A percentile compares a stretch with the other conserved stretches of the same genome.
phyloP scores from a whole-genome alignment of 129 eudicot species.

The Dittrichia graveolens region DNA sequence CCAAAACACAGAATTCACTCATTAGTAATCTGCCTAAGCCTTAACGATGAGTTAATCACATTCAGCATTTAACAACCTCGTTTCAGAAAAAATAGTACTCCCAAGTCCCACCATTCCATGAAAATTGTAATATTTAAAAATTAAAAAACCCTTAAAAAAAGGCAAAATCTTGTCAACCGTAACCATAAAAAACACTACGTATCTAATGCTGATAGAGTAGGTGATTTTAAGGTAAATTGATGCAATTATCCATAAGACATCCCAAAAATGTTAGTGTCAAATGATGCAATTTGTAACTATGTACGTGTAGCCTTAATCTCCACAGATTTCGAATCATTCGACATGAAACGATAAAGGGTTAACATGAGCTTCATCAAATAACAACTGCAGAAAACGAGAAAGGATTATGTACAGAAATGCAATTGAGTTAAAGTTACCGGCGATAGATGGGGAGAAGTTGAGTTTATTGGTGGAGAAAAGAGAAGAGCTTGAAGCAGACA shows the following conservation, averaged over 20 bases:
- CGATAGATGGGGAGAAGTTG: conserved; percentile 7
- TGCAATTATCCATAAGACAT: too few relatives aligned
- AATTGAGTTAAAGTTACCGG: conserved; percentile 22
- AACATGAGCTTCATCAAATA: not conserved
- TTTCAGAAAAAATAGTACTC: not conserved
- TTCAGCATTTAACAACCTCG: not conserved
- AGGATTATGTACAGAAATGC: not conserved
- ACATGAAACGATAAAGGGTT: not conserved
- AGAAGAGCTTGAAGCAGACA: conserved; percentile 48
- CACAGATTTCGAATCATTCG: not conserved
- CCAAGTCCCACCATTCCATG: not conserved
- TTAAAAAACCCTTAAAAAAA: not conserved
- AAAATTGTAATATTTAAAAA: not conserved
- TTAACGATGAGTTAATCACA: not conserved
- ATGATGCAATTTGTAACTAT: conserved; percentile 3
- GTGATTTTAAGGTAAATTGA: too few relatives aligned
- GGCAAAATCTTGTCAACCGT: not conserved
- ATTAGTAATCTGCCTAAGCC: not conserved
- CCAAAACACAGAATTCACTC: conserved; percentile 20
- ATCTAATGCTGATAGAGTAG: not conserved
- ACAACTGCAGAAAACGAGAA: not conserved
- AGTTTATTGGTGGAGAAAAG: conserved; percentile 40
- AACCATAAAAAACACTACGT: not conserved
- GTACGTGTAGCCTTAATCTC: not conserved
- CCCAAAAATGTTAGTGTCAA: not conserved